phyloP scores from a whole-genome alignment of 441 rosid genomes.

The Gossypium schwendimanii region DNA sequence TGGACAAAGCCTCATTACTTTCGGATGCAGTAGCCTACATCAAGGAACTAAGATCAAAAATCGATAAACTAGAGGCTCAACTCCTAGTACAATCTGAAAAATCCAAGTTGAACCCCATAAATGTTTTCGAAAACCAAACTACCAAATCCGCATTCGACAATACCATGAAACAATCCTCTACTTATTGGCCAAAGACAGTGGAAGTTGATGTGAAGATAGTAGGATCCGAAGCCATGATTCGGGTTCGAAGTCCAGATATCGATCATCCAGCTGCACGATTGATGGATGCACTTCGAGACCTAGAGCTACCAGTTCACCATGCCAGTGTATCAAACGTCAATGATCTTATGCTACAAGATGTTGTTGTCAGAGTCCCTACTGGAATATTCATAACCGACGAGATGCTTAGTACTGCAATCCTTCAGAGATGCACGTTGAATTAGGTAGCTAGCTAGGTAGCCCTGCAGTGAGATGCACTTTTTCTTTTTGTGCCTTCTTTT shows the following conservation, averaged over 20 bases:
- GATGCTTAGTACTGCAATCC: conserved; percentile 5
- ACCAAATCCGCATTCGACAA: not conserved
- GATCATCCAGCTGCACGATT: conserved; percentile 38
- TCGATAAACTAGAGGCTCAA: conserved; percentile 9
- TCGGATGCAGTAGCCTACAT: conserved; percentile 14
- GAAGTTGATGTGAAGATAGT: conserved; percentile 44
- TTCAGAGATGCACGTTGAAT: conserved; percentile 7
- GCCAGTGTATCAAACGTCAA: conserved; percentile 38
- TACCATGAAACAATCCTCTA: not conserved
- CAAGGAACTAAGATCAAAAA: conserved; percentile 6
- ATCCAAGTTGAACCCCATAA: not conserved
- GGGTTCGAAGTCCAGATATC: conserved; percentile 30
- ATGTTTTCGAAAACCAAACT: not conserved
- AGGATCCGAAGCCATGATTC: conserved; percentile 41
- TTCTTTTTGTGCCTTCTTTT: not conserved
- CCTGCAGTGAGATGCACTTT: not conserved
- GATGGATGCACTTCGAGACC: conserved; percentile 36
- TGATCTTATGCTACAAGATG: conserved; percentile 34
- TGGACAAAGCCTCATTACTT: conserved; percentile 16
- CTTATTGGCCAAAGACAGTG: not conserved
- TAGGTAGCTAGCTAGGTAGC: not conserved
- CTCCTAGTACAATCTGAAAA: not conserved
- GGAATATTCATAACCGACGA: conserved; percentile 18
- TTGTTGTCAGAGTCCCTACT: conserved; percentile 32
- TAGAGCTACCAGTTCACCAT: conserved; percentile 34